A percentile compares a stretch with the other conserved stretches of the same genome.
These are phyloP conservation scores for Ensete ventricosum DNA, from an alignment of 176 grass and related monocot species.

Conservation along the genomic window DNA sequence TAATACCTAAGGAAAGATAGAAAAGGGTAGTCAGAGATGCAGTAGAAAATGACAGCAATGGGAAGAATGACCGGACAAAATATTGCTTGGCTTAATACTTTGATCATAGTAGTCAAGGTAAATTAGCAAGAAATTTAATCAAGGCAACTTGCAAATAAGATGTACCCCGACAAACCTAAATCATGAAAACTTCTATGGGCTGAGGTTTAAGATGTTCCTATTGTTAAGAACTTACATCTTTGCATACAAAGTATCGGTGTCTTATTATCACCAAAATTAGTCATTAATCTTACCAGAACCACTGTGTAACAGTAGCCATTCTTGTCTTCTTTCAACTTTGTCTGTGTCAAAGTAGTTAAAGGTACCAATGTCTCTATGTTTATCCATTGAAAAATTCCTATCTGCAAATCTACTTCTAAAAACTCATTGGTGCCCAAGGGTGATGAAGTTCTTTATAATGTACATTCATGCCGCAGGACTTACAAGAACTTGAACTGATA, in stretches of 20 bases:
- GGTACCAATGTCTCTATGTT: background rate
- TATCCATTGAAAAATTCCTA: background rate
- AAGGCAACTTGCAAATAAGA: background rate
- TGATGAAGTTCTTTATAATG: constrained; percentile 25
- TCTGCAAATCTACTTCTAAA: background rate
- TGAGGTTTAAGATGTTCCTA: no score
- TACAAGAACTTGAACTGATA: constrained; percentile 25
- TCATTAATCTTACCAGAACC: constrained; percentile 3
- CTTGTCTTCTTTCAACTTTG: background rate
- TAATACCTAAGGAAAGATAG: background rate
- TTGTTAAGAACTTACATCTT: background rate
- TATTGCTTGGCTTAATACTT: no score
- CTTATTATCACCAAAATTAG: background rate
- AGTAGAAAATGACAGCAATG: background rate
- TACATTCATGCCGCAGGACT: background rate
- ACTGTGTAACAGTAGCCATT: background rate
- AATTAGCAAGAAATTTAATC: no score
- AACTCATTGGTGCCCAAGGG: constrained; percentile 18
- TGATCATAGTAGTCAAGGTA: no score
- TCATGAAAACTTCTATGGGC: background rate
- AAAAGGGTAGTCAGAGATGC: background rate
- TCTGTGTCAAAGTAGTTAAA: background rate
- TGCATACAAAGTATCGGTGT: background rate
- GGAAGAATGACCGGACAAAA: no score
- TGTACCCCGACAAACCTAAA: background rate